Conservation (phyloP, 495 filamentous ascomycete species). For the Tuber umbilicatum region DNA sequence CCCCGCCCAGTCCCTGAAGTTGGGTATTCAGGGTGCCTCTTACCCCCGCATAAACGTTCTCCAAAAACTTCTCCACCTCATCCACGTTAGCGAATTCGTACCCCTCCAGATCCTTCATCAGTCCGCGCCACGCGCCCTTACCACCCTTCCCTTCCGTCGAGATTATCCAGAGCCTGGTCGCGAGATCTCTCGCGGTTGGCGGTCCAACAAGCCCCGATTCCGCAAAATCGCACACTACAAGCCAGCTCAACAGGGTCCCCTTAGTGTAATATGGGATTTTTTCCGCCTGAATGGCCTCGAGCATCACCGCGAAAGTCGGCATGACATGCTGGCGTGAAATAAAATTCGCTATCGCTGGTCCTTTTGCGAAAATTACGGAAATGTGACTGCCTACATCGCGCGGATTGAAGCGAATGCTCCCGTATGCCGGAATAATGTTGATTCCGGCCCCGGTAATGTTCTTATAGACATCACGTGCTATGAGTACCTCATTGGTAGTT, state of each 20-base stretch:
- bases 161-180: constrained; percentile 8
- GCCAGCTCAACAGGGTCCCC: constrained; percentile 23
- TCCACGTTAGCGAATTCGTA: constrained; percentile 3
- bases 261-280: constrained; percentile 22
- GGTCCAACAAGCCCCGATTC: constrained; percentile 14
- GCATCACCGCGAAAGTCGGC: not conserved
- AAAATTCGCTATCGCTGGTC: not conserved
- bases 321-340: not conserved
- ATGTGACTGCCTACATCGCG: constrained; percentile 12
- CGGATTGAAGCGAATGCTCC: constrained; percentile 24
- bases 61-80: constrained; percentile 12
- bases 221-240: constrained; percentile 27
- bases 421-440: constrained; percentile 24
- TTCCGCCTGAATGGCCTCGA: constrained; percentile 10
- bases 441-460: constrained; percentile 14
- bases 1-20: not conserved
- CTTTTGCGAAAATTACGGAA: not conserved
- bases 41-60: constrained; percentile 11
- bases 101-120: constrained; percentile 17
- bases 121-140: constrained; percentile 18
- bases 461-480: constrained; percentile 10
- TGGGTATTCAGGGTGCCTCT: constrained; percentile 11
- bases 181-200: constrained; percentile 23
- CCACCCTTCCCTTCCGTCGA: constrained; percentile 18
- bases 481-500: constrained; percentile 10